These are phyloP conservation scores for Myriangium duriaei DNA, from an alignment of 2,329 filamentous ascomycete species.

Conservation along the genomic window DNA sequence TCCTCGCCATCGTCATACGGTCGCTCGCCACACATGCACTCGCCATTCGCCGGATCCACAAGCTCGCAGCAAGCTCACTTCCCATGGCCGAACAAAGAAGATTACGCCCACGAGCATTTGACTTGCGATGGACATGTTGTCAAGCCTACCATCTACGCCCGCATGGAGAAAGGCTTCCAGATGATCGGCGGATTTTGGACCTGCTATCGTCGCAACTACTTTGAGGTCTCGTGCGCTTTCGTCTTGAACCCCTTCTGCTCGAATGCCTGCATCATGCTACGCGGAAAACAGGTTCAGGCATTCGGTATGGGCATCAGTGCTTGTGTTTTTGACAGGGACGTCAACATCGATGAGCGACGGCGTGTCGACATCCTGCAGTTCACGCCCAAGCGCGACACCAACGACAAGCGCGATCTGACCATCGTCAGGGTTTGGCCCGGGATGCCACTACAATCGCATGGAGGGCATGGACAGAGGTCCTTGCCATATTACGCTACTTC, in stretches of 20 bases:
- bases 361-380: slow-evolving; percentile 77
- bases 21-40: not conserved
- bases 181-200: slow-evolving; percentile 71
- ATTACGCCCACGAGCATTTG: not conserved
- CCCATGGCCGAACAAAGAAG: slow-evolving; percentile 1
- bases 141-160: slow-evolving; percentile 61
- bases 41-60: not conserved
- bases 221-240: slow-evolving; percentile 72
- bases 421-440: slow-evolving; percentile 55
- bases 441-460: slow-evolving; percentile 1
- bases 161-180: slow-evolving; percentile 86
- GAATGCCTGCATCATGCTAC: slow-evolving; percentile 46
- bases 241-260: slow-evolving; percentile 51
- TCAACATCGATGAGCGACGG: slow-evolving; percentile 53
- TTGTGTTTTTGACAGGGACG: slow-evolving; percentile 47
- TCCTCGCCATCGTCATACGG: no score
- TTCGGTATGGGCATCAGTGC: slow-evolving; percentile 81
- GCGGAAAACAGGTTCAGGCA: slow-evolving; percentile 49
- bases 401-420: slow-evolving; percentile 60
- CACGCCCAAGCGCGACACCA: slow-evolving; percentile 83
- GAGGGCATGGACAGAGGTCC: no score
- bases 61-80: not conserved
- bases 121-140: slow-evolving; percentile 27
- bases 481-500: not conserved
- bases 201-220: slow-evolving; percentile 85